A percentile compares a stretch with the other conserved stretches of the same genome.
phyloP scores from a whole-genome alignment of 345 rosid species.

The Sonneratia alba region DNA sequence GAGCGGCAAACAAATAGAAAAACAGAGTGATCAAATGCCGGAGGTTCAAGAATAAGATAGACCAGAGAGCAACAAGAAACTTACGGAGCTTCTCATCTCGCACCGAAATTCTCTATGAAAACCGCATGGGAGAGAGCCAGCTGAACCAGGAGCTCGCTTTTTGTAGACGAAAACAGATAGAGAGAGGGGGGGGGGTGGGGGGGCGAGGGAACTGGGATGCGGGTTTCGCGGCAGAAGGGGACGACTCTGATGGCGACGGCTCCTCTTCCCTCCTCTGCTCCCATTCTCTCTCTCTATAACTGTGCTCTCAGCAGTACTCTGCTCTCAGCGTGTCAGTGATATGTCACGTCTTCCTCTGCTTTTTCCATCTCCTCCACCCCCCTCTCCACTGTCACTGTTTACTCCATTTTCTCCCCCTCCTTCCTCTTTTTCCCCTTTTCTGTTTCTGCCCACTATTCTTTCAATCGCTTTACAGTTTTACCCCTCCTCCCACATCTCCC shows the following conservation, averaged over 20 bases:
- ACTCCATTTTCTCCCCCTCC: not conserved
- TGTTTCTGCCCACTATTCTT: no score
- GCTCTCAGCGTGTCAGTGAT: not conserved
- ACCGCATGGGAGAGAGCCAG: not conserved
- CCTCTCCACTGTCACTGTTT: not conserved
- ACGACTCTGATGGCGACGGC: slow-evolving; percentile 8
- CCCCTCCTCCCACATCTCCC: no score
- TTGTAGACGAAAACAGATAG: not conserved
- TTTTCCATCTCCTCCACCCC: not conserved
- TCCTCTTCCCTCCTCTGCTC: not conserved
- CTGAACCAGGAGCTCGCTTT: not conserved
- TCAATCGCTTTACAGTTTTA: no score
- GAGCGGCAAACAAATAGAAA: not conserved
- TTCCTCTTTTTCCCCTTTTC: not conserved
- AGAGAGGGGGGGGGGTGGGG: not conserved
- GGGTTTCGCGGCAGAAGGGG: slow-evolving; percentile 5
- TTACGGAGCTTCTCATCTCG: not conserved
- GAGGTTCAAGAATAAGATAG: no score
- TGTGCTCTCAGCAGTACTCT: not conserved
- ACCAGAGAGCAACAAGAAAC: not conserved
- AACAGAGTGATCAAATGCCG: no score
- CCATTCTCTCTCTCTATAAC: not conserved
- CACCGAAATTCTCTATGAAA: not conserved
- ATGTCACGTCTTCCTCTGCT: slow-evolving; percentile 2
- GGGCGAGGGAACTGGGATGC: slow-evolving; percentile 3